Conservation (phyloP, 805 yeast genomes). For the Debaryomyces tyrocola region DNA sequence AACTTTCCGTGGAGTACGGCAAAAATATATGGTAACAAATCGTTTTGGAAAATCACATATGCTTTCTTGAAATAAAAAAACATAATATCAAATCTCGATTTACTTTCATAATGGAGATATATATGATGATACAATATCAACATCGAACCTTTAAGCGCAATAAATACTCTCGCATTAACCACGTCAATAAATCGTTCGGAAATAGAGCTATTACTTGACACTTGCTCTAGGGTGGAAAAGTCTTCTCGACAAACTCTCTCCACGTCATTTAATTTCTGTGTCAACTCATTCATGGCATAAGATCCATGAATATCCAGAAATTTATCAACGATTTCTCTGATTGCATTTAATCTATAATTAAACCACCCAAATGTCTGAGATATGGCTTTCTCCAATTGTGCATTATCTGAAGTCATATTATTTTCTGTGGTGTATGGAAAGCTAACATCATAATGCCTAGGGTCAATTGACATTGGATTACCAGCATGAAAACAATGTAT, state of each 20-base stretch:
- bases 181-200: constrained; percentile 4
- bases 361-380: constrained; percentile 9
- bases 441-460: constrained; percentile 11
- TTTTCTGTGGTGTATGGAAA: constrained; percentile 13
- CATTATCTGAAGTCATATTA: constrained; percentile 15
- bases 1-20: constrained; percentile 15
- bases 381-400: constrained; percentile 12
- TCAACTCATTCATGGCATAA: constrained; percentile 9
- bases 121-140: constrained; percentile 31
- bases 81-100: constrained; percentile 26
- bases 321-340: constrained; percentile 10
- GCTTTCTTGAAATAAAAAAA: constrained; percentile 32
- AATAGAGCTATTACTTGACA: constrained; percentile 1
- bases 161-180: constrained; percentile 9
- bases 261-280: constrained; percentile 6
- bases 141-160: constrained; percentile 11
- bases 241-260: constrained; percentile 7
- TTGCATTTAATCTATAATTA: constrained; percentile 6
- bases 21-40: constrained; percentile 24
- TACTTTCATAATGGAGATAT: constrained; percentile 32
- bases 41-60: constrained; percentile 18
- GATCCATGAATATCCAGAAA: constrained; percentile 14
- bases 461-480: constrained; percentile 11
- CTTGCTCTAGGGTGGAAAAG: neutral
- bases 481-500: constrained; percentile 29